Evolutionary conservation across 768 basidiomycete species (phyloP).

Genomic region (Mrakia frigida): DNA sequence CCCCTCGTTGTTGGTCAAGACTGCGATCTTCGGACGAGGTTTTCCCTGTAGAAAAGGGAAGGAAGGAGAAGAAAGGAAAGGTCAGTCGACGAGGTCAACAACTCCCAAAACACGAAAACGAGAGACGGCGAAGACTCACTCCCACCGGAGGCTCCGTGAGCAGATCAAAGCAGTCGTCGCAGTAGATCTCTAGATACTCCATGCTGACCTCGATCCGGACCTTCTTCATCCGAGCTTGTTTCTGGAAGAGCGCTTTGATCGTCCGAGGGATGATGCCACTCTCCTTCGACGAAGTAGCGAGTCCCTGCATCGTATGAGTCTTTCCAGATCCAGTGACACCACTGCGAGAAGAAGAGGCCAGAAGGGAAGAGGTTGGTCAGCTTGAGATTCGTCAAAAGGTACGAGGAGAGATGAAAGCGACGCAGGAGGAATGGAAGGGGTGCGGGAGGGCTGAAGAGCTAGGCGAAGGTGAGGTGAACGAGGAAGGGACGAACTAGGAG

Average conservation of each 20-base stretch:
- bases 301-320: constrained; percentile 81
- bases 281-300: constrained; percentile 47
- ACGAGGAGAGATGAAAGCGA: not conserved
- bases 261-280: constrained; percentile 84
- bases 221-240: constrained; percentile 35
- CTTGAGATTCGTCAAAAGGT: too few relatives aligned
- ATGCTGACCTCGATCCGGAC: constrained; percentile 52
- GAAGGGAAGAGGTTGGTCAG: not conserved
- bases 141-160: constrained; percentile 57
- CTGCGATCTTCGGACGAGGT: constrained; percentile 52
- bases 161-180: constrained; percentile 84
- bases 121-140: constrained; percentile 13
- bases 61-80: constrained; percentile 27
- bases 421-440: not conserved
- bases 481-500: constrained; percentile 66
- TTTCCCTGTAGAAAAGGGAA: constrained; percentile 36
- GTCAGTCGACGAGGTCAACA: constrained; percentile 24
- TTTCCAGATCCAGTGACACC: constrained; percentile 7
- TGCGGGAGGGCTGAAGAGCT: not conserved
- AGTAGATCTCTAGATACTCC: constrained; percentile 46
- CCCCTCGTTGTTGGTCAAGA: constrained; percentile 54
- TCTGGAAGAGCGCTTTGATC: constrained; percentile 53
- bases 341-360: too few relatives aligned
- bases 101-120: not conserved
- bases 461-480: constrained; percentile 48